A percentile compares a stretch with the other conserved stretches of the same genome.
Evolutionary conservation across 1,284 basidiomycete species (phyloP).

Genomic region (Termitomyces sp.): DNA sequence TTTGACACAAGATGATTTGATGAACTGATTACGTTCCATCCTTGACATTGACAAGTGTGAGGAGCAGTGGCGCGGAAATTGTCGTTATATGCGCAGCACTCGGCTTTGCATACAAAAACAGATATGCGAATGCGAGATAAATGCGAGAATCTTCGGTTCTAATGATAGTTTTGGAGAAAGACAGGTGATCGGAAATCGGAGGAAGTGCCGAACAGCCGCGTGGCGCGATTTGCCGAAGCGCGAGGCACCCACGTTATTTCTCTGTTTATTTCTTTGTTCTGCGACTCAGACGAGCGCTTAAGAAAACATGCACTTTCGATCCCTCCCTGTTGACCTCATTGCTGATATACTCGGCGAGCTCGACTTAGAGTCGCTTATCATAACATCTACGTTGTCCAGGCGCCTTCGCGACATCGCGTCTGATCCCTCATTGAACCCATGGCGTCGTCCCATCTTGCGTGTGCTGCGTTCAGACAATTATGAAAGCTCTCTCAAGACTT

Average conservation of each 20-base stretch:
- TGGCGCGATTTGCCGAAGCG: not conserved
- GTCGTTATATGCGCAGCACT: not conserved
- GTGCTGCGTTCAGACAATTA: constrained; percentile 46
- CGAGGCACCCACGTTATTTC: not conserved
- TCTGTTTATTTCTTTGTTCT: not conserved
- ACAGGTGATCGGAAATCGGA: not conserved
- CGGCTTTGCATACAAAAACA: not conserved
- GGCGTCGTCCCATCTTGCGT: constrained; percentile 62
- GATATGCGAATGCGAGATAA: not conserved
- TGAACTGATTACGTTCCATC: constrained; percentile 3
- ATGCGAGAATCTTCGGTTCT: not conserved
- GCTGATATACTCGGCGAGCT: constrained; percentile 67
- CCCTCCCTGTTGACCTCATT: constrained; percentile 67
- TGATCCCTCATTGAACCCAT: constrained; percentile 64
- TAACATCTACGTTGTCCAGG: constrained; percentile 53
- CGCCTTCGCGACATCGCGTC: constrained; percentile 51
- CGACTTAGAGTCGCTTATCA: constrained; percentile 55
- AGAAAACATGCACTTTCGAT: constrained; percentile 33
- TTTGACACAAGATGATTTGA: not conserved
- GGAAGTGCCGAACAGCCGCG: not conserved
- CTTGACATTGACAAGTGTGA: not conserved
- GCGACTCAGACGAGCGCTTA: not conserved
- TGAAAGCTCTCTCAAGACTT: constrained; percentile 47
- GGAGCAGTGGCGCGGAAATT: not conserved
- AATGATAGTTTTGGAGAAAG: not conserved